Percentiles rank a stretch among this genome's conserved stretches.
phyloP scores from a whole-genome alignment of 2,329 filamentous ascomycete species.

The Talaromyces pinophilus region DNA sequence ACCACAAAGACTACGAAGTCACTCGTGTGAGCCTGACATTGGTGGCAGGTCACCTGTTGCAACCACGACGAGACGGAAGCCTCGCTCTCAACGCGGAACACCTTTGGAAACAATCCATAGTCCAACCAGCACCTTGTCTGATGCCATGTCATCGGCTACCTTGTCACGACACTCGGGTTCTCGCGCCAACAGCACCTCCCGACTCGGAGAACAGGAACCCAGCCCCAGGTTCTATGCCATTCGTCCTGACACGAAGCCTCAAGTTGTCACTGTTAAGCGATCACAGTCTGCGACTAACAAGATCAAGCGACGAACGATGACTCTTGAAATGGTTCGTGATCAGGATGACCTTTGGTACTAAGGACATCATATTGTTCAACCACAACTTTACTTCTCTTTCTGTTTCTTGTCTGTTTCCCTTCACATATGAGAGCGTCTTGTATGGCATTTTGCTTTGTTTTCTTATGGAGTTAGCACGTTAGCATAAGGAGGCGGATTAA shows the following conservation, averaged over 20 bases:
- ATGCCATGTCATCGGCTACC: constrained; percentile 1
- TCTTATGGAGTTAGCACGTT: constrained; percentile 5
- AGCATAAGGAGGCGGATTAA: constrained; percentile 7
- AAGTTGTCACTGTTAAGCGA: constrained; percentile 24
- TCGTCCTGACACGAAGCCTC: constrained; percentile 27
- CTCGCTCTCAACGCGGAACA: constrained; percentile 1
- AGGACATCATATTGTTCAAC: neutral
- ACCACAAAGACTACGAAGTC: constrained; percentile 14
- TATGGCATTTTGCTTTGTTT: neutral
- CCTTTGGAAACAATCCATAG: constrained; percentile 8
- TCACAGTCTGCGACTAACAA: constrained; percentile 16
- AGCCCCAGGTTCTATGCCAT: constrained; percentile 7
- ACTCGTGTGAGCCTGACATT: constrained; percentile 19
- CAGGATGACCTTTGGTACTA: constrained; percentile 39
- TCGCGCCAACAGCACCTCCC: constrained; percentile 4
- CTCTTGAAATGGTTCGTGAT: constrained; percentile 41
- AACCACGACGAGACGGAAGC: neutral
- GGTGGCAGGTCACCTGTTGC: neutral
- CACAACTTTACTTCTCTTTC: neutral
- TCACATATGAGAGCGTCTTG: neutral
- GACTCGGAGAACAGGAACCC: constrained; percentile 7
- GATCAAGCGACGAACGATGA: constrained; percentile 32
- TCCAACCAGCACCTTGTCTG: constrained; percentile 9
- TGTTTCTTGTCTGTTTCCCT: neutral
- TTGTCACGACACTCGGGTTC: constrained; percentile 7